Evolutionary conservation across 1,139 yeast genomes (phyloP), one percentile per base, ranked within the genome.

Genomic region (Geotrichum bryndzae): DNA sequence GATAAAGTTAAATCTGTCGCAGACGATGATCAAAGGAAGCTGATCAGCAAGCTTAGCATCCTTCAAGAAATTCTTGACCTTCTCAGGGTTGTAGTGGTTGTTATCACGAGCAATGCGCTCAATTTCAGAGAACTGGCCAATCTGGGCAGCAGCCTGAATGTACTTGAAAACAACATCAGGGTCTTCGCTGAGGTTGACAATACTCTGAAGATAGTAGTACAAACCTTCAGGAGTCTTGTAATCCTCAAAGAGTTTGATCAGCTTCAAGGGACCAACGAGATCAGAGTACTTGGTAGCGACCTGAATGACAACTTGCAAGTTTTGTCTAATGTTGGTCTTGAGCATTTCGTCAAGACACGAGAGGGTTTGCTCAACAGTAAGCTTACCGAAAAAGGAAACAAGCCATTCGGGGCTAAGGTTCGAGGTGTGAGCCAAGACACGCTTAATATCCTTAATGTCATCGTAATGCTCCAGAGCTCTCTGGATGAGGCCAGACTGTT

Each of bases 211-310:
- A 76, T 91, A 94, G 79, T 92, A 91, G 80, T 91, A 94, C 72
- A 90, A 84, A 68, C 99, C 99, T 77, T 94, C 99, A 66, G 82
- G 82, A 63, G 96, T 89, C 77, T 89, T 89, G 81, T 86, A 90
- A 65, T 91, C 97, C 77, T 94, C 99, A 75, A 94, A 95, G 66
- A 95, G 78, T 74, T 91, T 89, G 74, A 95, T 89, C 74, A 94
- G 81, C 66, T 87, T 85, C 68, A 84, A 79, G 7, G 97, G 85
- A 35, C 99, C 99, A 70, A 95, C 86, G 70, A 94, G 83, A 68
- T 94, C 99, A 58, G 97, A 90, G 77, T 89, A 95, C 76, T 92
- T 94, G 65, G 97, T 91, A 41, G 99, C 97, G 64, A 94, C 96
- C 79, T 94, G 99, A 66, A 94, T 91, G 38, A 90, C 96, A 66